Evolutionary conservation across 1,284 basidiomycete species (phyloP).

Genomic region (Moesziomyces globuligerus): DNA sequence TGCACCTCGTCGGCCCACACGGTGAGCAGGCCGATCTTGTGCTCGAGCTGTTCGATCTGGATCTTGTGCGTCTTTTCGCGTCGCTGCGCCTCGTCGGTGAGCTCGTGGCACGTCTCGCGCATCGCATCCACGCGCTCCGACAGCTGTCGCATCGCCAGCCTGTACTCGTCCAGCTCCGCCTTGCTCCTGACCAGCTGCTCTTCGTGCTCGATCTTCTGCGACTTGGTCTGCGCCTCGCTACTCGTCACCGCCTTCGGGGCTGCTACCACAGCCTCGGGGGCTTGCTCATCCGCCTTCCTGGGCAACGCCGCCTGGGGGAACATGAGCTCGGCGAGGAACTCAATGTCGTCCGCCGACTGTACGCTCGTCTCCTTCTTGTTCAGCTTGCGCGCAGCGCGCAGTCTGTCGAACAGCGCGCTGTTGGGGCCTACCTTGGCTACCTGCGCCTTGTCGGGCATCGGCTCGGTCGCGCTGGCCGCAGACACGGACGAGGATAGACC

Average conservation of each 20-base stretch:
- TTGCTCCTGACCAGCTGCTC: conserved; percentile 18
- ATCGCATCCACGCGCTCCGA: conserved; percentile 28
- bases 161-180: conserved; percentile 15
- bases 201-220: conserved; percentile 2
- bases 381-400: conserved; percentile 14
- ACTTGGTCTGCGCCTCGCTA: no score
- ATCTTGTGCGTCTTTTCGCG: conserved; percentile 34
- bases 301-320: conserved; percentile 1
- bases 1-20: conserved; percentile 47
- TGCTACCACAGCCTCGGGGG: no score
- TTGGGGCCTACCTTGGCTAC: conserved; percentile 13
- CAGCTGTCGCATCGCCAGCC: conserved; percentile 15
- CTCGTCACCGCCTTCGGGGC: no score
- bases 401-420: conserved; percentile 14
- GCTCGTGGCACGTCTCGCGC: conserved; percentile 36
- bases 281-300: background rate
- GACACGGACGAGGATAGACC: conserved; percentile 3
- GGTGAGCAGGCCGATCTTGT: conserved; percentile 37
- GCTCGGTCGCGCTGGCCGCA: background rate
- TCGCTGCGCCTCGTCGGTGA: conserved; percentile 34
- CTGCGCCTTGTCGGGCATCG: background rate
- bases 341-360: conserved; percentile 9
- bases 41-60: conserved; percentile 39
- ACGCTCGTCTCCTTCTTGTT: background rate
- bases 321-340: conserved; percentile 31